Percentiles rank a stretch among this genome's conserved stretches.
phyloP scores from a whole-genome alignment of 2,329 filamentous ascomycete species.

The Hypoxylon sp. region DNA sequence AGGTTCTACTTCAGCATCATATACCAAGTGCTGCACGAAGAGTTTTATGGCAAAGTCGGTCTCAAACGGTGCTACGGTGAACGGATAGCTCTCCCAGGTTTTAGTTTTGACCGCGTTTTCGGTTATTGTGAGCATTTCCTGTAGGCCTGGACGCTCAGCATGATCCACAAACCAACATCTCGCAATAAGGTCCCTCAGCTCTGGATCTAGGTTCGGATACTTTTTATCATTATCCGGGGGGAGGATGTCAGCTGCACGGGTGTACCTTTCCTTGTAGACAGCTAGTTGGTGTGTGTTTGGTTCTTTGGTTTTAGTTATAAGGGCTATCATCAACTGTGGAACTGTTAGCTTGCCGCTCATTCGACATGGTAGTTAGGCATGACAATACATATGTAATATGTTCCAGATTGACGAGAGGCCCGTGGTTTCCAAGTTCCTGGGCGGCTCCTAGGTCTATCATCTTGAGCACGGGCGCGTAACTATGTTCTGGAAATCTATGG shows the following conservation, averaged over 20 bases:
- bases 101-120: slow-evolving; percentile 4
- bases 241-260: neutral
- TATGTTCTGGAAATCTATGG: slow-evolving; percentile 6
- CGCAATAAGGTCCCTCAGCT: slow-evolving; percentile 8
- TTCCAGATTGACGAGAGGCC: neutral
- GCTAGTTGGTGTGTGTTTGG: too few species aligned
- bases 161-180: neutral
- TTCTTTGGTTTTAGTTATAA: neutral
- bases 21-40: slow-evolving; percentile 10
- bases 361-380: neutral
- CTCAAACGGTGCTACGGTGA: neutral
- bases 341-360: neutral
- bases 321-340: slow-evolving; percentile 4
- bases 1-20: slow-evolving; percentile 47
- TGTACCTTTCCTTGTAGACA: neutral
- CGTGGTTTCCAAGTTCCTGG: neutral
- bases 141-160: neutral
- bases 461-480: neutral
- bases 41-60: neutral
- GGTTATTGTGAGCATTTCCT: neutral
- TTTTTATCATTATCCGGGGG: neutral
- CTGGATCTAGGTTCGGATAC: neutral
- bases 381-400: slow-evolving; percentile 10
- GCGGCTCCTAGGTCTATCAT: slow-evolving; percentile 9
- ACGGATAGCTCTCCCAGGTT: neutral